Evolutionary conservation across 306 rosid genomes (phyloP), one percentile per base, ranked within the genome.

Genomic region (Dryas drummondii): DNA sequence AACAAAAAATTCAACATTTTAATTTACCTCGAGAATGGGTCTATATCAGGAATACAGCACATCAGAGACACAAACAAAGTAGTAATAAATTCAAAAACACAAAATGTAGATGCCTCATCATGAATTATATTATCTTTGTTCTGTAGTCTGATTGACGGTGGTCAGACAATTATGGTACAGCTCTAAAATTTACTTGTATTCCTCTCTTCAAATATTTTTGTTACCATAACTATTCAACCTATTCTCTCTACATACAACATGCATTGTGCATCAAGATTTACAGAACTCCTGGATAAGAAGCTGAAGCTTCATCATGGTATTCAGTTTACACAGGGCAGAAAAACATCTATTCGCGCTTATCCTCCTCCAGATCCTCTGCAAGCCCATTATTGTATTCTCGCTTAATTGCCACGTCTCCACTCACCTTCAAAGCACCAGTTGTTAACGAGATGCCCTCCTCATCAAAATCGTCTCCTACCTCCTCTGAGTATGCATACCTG

Each of bases 361-460:
- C 96, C 82, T 93, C 98, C 82, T 93, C 98, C 26, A 83, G 52
- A 82, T 88, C 97, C 81, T 91, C 97, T 48, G 83, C 90, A 44
- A 71, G 75, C 37, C 73, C 94, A 50, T 66, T 82, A 22, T 82
- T 55, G 41, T 66, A 85, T 68, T 88, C 96, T 10, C 86, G 70
- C 52, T 84, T 91, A 19, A 75, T 65, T 5, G 78, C 79, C 71
- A 77, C 82, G 76, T 90, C 97, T 22, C 77, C 91, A 50, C 79
- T 82, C 70, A 80, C 76, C 86, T 81, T 84, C 61, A 79, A 66
- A 47, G 79, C 86, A 42, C 87, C 76, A 57, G 92, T 83, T 26
- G 97, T 91, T 80, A 93, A 82, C 45, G 96, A 78, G 70, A 93
- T 84, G 45, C 98, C 98, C 84, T 93, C 98, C 75, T 93, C 98